Percentiles rank a stretch among this genome's conserved stretches.
phyloP scores from a whole-genome alignment of 495 filamentous ascomycete species.

The Aspergillus mulundensis region DNA sequence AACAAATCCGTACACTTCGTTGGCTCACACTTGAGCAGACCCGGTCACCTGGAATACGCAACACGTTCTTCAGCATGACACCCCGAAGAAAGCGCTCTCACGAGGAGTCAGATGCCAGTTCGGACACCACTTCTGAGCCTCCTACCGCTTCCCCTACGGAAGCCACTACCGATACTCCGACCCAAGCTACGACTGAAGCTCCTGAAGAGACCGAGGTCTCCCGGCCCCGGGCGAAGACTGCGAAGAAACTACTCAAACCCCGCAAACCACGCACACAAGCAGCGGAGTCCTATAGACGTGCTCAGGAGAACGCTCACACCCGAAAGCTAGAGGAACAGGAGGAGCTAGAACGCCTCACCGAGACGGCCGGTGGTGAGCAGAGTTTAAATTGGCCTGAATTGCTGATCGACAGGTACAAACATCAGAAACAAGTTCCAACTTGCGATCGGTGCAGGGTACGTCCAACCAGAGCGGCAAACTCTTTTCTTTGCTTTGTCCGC shows the following conservation, averaged over 20 bases:
- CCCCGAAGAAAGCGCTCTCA: background rate
- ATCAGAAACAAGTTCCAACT: constrained; percentile 33
- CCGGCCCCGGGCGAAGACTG: too few relatives aligned
- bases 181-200: background rate
- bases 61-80: background rate
- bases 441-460: constrained; percentile 88
- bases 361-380: background rate
- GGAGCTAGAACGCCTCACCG: too few relatives aligned
- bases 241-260: too few relatives aligned
- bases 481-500: constrained; percentile 1
- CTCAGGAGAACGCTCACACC: too few relatives aligned
- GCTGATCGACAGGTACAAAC: background rate
- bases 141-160: background rate
- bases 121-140: background rate
- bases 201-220: too few relatives aligned
- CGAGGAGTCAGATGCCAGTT: background rate
- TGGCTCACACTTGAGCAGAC: too few relatives aligned
- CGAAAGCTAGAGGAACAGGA: too few relatives aligned
- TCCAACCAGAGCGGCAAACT: too few relatives aligned
- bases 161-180: background rate
- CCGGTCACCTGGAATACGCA: too few relatives aligned
- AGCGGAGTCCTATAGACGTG: too few relatives aligned
- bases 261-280: too few relatives aligned
- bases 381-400: background rate
- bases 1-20: too few relatives aligned